Evolutionary conservation across 2,329 filamentous ascomycete genomes (phyloP).

Genomic region (Hypoxylon sp.): DNA sequence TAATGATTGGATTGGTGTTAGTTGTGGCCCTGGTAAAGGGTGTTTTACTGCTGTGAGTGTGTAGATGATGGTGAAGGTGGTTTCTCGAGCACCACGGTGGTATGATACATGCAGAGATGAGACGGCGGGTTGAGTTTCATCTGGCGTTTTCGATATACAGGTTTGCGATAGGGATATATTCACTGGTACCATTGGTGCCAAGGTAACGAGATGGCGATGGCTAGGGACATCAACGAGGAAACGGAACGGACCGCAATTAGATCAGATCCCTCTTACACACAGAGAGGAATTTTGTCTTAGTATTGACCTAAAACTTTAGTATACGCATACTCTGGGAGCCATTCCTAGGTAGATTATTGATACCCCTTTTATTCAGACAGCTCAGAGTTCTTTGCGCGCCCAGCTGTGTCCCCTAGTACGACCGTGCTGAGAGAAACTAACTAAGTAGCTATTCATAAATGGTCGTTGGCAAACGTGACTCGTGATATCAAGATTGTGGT

Average conservation of each 20-base stretch:
- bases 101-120: slow-evolving; percentile 3
- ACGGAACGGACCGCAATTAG: neutral
- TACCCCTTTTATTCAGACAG: slow-evolving; percentile 4
- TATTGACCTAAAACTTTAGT: slow-evolving; percentile 18
- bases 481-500: too few relatives aligned
- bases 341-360: slow-evolving; percentile 20
- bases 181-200: neutral
- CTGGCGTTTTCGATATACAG: slow-evolving; percentile 14
- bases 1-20: neutral
- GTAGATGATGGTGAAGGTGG: neutral
- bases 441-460: too few relatives aligned
- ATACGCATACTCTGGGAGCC: slow-evolving; percentile 1
- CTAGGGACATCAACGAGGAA: neutral
- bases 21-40: slow-evolving; percentile 15
- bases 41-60: slow-evolving; percentile 1
- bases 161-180: slow-evolving; percentile 21
- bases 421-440: too few relatives aligned
- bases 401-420: too few relatives aligned
- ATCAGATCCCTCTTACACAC: neutral
- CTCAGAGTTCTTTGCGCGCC: too few relatives aligned
- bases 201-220: neutral
- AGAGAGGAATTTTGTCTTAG: neutral
- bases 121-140: neutral
- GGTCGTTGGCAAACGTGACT: too few relatives aligned
- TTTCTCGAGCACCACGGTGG: neutral